Base-by-base conservation (phyloP, 139 green algal species). In the Chlorella sp. region DNA sequence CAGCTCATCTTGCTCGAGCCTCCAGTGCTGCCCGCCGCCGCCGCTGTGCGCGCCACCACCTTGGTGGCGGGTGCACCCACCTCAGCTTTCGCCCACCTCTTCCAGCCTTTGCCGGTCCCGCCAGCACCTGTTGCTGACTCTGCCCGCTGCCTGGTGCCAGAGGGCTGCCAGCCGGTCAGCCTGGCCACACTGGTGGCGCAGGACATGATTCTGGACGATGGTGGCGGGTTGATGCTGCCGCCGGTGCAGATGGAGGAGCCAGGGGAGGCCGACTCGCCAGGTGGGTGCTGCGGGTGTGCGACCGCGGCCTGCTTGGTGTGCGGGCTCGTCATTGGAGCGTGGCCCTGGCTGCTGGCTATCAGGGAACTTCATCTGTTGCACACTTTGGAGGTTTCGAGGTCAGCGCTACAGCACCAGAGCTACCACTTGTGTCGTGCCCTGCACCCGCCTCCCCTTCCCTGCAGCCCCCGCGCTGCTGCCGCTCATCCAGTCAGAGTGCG, bases 141-240 rank as follows among this genome's bases (percentile, higher is more conserved):
- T 22, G 28, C 60, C 60, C 30, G 40, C 34, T 60, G 51, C 60
- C 74, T 83, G 74, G 77, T 46, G 30, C 77, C 58, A 9, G 28
- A 17, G 1, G 60, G 77, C 60, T 83, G 77, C 60, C 3, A 41
- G 38, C 77, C 77, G n/a, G 54, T 84, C 32, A 84, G 80, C 80
- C 65, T 84, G 20, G 65, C 44, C 0, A 48, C 20, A 3, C 65
- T 84, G 8, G 16, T 84, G 28, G 80, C 80, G 36, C 67, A 62
- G 30, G 85, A 89, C 20, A 24, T 89, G 54, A 44, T 46, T 9
- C 80, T 89, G 0, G 58, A 83, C 14, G 80, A 79, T 8, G 69
- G 22, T 36, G 16, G 51, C 51, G 20, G 78, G 30, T 36, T 44
- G 38, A 79, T 75, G 40, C 85, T 89, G 41, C 85, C 85, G 11